Evolutionary conservation across 805 yeast genomes (phyloP), one percentile per base, ranked within the genome.

Genomic region (Monosporozyma yasuniensis): DNA sequence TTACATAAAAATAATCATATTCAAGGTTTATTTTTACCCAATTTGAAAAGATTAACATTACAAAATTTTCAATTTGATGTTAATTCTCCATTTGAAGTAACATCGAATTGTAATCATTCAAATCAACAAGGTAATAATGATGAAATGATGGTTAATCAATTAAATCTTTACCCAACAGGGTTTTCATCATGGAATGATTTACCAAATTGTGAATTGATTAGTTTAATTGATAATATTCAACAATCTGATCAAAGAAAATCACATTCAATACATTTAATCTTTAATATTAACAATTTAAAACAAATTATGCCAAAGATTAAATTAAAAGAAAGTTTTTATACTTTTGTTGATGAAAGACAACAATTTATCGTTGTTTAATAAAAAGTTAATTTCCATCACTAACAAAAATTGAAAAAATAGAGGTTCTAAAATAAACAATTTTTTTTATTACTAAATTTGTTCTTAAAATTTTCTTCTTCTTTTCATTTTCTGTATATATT

Each of bases 171-270:
- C 22, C 39, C 39, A 7, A 35, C 39, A n/a, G 54, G 48, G 5
- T 61, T 63, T 46, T 60, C 67, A 1, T 54, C 57, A 3, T 63
- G 63, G 63, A 61, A 61, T 47, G 54, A 57, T 42, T 47, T 61
- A 44, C 48, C 50, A 9, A 44, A 47, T 8, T 57, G 60, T 46
- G 47, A 50, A 35, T 37, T 44, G 14, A 48, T 51, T 19, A 30
- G 23, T 22, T 46, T 54, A 16, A 49, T 47, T 34, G 42, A 34
- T n/a, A 42, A 47, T 48, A 35, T 45, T 44, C 16, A 21, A 32
- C 18, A 42, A 30, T 30, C 23, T 10, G 14, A 11, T 14, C n/a
- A 42, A 23, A 23, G 10, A 3, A 25, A 22, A 10, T 12, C 19
- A 3, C 32, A 21, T n/a, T 32, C 47, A 28, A 30, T 44, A 2